Evolutionary conservation across 129 eudicot genomes (phyloP).

Genomic region (Mikania micrantha): DNA sequence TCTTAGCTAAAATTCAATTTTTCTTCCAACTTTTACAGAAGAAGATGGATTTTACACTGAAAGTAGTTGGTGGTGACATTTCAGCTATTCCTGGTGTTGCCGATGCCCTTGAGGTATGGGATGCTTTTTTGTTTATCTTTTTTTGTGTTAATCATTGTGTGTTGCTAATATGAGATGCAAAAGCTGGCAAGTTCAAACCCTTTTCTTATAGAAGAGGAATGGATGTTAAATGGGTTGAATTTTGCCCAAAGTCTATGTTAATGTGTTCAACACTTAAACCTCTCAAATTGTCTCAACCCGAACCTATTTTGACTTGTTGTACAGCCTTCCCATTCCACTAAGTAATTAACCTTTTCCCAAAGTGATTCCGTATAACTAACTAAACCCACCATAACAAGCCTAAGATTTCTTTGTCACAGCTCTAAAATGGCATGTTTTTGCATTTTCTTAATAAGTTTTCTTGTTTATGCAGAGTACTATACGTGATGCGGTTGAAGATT

Average conservation of each 20-base stretch:
- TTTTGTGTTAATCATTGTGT: not conserved
- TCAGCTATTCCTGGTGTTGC: conserved; percentile 87
- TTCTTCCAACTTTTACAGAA: conserved; percentile 45
- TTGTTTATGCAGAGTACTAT: conserved; percentile 55
- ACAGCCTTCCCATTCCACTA: not conserved
- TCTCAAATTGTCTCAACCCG: not conserved
- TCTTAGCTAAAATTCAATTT: not conserved
- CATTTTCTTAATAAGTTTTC: not conserved
- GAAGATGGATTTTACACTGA: conserved; percentile 83
- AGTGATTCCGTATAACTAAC: too few relatives aligned
- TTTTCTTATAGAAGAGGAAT: not conserved
- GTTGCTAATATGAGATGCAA: conserved; percentile 11
- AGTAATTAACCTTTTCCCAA: too few relatives aligned
- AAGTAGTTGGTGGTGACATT: conserved; percentile 90
- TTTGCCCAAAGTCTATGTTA: not conserved
- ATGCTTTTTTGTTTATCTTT: not conserved
- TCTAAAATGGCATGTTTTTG: not conserved
- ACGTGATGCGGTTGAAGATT: conserved; percentile 93
- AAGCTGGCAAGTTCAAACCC: not conserved
- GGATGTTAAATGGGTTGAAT: not conserved
- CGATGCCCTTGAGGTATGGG: conserved; percentile 85
- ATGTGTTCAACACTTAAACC: not conserved
- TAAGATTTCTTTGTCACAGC: not conserved
- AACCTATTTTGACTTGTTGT: not conserved
- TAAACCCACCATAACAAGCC: too few relatives aligned